A percentile compares a stretch with the other conserved stretches of the same genome.
phyloP scores from a whole-genome alignment of 148 eudicot genomes.

The Vaccinium macrocarpon region DNA sequence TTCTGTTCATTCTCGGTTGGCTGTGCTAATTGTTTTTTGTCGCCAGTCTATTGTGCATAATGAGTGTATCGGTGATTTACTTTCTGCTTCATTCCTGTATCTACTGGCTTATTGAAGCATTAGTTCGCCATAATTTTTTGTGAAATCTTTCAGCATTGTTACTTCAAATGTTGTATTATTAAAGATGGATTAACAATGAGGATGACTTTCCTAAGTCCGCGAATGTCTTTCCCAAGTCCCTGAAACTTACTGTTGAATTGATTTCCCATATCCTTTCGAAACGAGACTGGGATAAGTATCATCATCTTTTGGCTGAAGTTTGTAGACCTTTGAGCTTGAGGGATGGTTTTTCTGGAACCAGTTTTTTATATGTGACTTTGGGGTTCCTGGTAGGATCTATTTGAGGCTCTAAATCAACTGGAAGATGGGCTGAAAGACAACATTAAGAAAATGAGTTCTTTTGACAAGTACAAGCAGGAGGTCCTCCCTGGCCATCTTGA shows the following conservation, averaged over 20 bases:
- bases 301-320: too few relatives aligned
- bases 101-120: not conserved
- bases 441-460: conserved; percentile 78
- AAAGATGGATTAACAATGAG: not conserved
- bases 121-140: not conserved
- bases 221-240: too few relatives aligned
- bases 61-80: too few relatives aligned
- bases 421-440: conserved; percentile 75
- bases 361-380: not conserved
- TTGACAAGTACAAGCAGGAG: conserved; percentile 95
- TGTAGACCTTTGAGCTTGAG: too few relatives aligned
- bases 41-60: not conserved
- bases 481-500: conserved; percentile 94
- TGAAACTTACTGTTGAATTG: not conserved
- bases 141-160: not conserved
- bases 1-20: not conserved
- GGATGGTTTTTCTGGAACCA: too few relatives aligned
- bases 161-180: not conserved
- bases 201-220: not conserved
- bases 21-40: not conserved
- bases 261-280: too few relatives aligned
- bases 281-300: too few relatives aligned
- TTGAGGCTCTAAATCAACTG: conserved; percentile 77
- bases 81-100: not conserved
- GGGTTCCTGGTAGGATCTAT: conserved; percentile 52